Conservation (phyloP, 805 yeast species). For the Wickerhamomyces queroliae region DNA sequence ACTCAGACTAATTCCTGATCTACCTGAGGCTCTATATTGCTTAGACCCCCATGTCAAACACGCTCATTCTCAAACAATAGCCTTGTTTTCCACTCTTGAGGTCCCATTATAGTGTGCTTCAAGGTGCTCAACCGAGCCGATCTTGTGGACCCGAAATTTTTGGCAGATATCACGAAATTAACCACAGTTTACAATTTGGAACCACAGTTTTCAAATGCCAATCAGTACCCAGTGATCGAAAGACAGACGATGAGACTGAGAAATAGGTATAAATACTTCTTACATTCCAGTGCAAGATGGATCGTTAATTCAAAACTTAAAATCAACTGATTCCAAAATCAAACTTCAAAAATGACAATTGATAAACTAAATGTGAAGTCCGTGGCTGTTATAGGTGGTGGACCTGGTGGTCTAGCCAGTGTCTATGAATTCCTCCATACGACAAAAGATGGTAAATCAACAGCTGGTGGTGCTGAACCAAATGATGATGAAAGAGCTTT, state of each 20-base stretch:
- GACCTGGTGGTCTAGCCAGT: constrained; percentile 31
- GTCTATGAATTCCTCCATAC: constrained; percentile 27
- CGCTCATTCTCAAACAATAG: too few relatives aligned
- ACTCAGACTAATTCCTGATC: too few relatives aligned
- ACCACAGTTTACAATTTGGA: neutral
- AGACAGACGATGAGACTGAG: neutral
- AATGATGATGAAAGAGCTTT: constrained; percentile 18
- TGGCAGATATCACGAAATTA: neutral
- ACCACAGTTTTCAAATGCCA: neutral
- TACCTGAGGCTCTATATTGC: too few relatives aligned
- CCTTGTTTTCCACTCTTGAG: too few relatives aligned
- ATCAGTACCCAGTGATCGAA: too few relatives aligned
- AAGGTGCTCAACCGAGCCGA: neutral
- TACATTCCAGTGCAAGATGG: neutral
- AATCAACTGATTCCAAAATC: too few relatives aligned
- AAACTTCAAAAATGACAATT: neutral
- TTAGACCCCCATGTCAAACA: too few relatives aligned
- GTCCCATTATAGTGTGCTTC: too few relatives aligned
- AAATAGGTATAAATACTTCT: neutral
- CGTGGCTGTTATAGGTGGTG: constrained; percentile 31
- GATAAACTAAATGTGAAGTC: constrained; percentile 14
- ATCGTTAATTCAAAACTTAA: too few relatives aligned
- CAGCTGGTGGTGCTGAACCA: constrained; percentile 2
- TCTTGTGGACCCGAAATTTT: too few relatives aligned
- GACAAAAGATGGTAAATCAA: constrained; percentile 2